Percentiles rank a stretch among this genome's conserved stretches.
phyloP scores from a whole-genome alignment of 169 alveolate species.

The Plasmodium adleri region DNA sequence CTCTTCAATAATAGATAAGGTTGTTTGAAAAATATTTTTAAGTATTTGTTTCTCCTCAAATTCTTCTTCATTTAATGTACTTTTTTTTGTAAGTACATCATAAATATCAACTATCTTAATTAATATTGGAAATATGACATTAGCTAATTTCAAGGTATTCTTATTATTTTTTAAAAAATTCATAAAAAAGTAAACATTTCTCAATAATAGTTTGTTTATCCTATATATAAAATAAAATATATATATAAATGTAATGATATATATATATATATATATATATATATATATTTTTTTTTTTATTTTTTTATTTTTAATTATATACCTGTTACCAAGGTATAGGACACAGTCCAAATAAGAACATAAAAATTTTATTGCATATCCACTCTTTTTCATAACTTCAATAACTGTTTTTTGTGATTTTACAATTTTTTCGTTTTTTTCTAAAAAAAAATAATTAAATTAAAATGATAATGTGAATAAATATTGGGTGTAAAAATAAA shows the following conservation, averaged over 20 bases:
- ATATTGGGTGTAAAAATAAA: too few species aligned
- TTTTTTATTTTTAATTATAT: slow-evolving; percentile 1
- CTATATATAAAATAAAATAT: slow-evolving; percentile 19
- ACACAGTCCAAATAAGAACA: slow-evolving; percentile 57
- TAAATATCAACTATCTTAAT: slow-evolving; percentile 61
- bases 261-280: slow-evolving; percentile 7
- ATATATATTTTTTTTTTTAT: not conserved
- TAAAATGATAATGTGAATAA: not conserved
- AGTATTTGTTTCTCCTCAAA: slow-evolving; percentile 45
- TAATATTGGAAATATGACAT: slow-evolving; percentile 48
- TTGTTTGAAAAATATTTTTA: slow-evolving; percentile 37
- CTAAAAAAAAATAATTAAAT: slow-evolving; percentile 12
- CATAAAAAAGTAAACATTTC: slow-evolving; percentile 24
- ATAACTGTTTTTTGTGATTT: slow-evolving; percentile 12
- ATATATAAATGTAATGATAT: slow-evolving; percentile 5
- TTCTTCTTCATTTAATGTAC: slow-evolving; percentile 26
- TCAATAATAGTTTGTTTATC: slow-evolving; percentile 32
- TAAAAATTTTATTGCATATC: slow-evolving; percentile 49
- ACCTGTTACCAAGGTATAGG: slow-evolving; percentile 64
- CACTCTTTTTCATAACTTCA: slow-evolving; percentile 44
- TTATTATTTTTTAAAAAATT: slow-evolving; percentile 20
- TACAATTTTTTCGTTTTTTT: slow-evolving; percentile 10
- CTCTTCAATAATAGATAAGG: slow-evolving; percentile 22
- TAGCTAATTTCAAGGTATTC: slow-evolving; percentile 12
- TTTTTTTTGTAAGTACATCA: slow-evolving; percentile 6